These are phyloP conservation scores for Aspergillus quadricinctus DNA, from an alignment of 2,329 filamentous ascomycete species.

Conservation along the genomic window DNA sequence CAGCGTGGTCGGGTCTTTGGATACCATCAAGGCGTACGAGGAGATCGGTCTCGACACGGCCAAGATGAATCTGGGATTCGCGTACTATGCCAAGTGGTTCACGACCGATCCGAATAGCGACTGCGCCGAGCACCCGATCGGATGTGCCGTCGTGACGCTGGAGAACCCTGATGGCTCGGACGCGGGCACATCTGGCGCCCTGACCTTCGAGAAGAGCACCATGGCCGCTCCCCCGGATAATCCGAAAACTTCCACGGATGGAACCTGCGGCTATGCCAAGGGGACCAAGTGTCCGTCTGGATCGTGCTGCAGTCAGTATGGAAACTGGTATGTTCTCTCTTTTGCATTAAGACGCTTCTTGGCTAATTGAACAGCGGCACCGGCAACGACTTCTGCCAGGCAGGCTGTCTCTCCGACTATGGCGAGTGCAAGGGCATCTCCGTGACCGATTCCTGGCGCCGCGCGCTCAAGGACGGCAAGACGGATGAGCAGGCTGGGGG, in stretches of 20 bases:
- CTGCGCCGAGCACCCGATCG: conserved; percentile 48
- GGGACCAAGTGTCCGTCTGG: conserved; percentile 27
- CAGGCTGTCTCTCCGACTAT: conserved; percentile 36
- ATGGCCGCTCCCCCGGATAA: conserved; percentile 21
- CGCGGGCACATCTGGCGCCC: conserved; percentile 48
- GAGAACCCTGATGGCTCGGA: conserved; percentile 60
- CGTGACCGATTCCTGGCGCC: conserved; percentile 54
- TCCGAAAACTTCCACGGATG: conserved; percentile 24
- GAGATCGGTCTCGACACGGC: conserved; percentile 50
- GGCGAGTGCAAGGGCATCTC: conserved; percentile 45
- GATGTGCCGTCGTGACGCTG: conserved; percentile 56
- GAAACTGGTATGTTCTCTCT: conserved; percentile 28
- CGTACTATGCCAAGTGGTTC: conserved; percentile 68
- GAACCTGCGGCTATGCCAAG: conserved; percentile 29
- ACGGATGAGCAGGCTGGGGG: conserved; percentile 59
- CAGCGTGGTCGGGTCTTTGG: conserved; percentile 53
- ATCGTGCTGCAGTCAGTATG: conserved; percentile 34
- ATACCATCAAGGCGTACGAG: conserved; percentile 57
- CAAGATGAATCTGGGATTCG: conserved; percentile 63
- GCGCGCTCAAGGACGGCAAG: conserved; percentile 49
- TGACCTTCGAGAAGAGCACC: conserved; percentile 46
- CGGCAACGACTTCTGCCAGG: conserved; percentile 26
- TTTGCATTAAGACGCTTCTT: background rate
- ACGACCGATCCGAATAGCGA: conserved; percentile 47
- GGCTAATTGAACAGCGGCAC: conserved; percentile 24